Conservation (phyloP, 78 protist species). For the Tieghemostelium lacteum region DNA sequence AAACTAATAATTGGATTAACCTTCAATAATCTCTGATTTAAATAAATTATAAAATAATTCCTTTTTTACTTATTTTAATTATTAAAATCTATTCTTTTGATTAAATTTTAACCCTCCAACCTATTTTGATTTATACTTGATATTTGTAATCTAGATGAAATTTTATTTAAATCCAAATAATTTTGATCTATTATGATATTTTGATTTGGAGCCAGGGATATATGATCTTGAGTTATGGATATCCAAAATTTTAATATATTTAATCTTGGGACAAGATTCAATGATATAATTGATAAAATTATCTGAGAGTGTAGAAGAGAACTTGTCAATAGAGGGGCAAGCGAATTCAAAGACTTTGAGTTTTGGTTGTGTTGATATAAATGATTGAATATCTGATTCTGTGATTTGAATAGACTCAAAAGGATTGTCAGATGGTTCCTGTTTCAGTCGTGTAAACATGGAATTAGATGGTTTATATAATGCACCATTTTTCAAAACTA, state of each 20-base stretch:
- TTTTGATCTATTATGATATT: background rate
- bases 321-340: constrained; percentile 39
- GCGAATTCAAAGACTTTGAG: constrained; percentile 53
- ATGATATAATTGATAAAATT: no score
- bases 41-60: no score
- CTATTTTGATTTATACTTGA: no score
- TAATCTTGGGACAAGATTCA: background rate
- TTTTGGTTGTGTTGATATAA: constrained; percentile 18
- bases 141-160: no score
- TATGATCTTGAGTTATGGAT: background rate
- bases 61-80: no score
- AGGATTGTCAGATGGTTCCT: constrained; percentile 19
- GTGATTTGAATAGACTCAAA: constrained; percentile 20
- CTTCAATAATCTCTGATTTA: no score
- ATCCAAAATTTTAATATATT: background rate
- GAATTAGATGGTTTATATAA: constrained; percentile 20
- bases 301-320: background rate
- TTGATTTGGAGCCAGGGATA: background rate
- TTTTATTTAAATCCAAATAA: no score
- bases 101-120: no score
- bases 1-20: no score
- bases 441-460: constrained; percentile 51
- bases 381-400: constrained; percentile 33
- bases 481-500: constrained; percentile 58
- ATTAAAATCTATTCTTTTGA: no score